Evolutionary conservation across 352 stramenopile genomes (phyloP).

Genomic region (Pythium phragmiticola): DNA sequence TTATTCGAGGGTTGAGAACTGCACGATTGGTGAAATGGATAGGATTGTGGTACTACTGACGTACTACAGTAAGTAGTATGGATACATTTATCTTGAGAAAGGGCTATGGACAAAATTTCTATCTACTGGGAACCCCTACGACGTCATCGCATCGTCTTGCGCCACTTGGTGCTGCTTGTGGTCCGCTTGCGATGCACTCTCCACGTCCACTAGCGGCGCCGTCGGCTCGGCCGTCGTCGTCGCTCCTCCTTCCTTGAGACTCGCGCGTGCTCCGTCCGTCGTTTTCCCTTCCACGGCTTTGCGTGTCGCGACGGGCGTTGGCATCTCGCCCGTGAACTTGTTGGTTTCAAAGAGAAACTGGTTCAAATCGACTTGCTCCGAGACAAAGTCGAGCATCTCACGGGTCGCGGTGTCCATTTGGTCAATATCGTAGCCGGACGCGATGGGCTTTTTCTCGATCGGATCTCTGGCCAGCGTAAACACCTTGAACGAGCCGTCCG

Average conservation of each 20-base stretch:
- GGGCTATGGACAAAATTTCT: not conserved
- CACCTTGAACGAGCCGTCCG: slow-evolving; percentile 63
- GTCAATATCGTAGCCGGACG: slow-evolving; percentile 58
- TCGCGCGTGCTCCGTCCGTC: slow-evolving; percentile 2
- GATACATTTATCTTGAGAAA: not conserved
- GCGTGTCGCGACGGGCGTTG: not conserved
- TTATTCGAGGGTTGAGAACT: not conserved
- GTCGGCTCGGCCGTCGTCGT: not conserved
- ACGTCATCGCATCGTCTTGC: not conserved
- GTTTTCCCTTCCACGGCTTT: not conserved
- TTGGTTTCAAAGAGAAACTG: slow-evolving; percentile 72
- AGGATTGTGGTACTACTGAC: no score
- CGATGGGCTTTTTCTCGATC: slow-evolving; percentile 48
- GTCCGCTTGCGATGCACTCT: not conserved
- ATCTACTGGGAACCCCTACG: not conserved
- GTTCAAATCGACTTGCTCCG: slow-evolving; percentile 62
- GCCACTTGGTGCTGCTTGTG: not conserved
- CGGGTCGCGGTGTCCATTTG: slow-evolving; percentile 52
- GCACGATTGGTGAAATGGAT: not conserved
- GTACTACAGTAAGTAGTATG: not conserved
- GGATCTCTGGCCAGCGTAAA: slow-evolving; percentile 52
- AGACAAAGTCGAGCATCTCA: slow-evolving; percentile 49
- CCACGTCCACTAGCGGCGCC: not conserved
- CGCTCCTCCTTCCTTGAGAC: not conserved
- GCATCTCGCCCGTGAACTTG: slow-evolving; percentile 37